Conservation (phyloP, 768 basidiomycete species). For the Porphyrellus cyaneotinctus region DNA sequence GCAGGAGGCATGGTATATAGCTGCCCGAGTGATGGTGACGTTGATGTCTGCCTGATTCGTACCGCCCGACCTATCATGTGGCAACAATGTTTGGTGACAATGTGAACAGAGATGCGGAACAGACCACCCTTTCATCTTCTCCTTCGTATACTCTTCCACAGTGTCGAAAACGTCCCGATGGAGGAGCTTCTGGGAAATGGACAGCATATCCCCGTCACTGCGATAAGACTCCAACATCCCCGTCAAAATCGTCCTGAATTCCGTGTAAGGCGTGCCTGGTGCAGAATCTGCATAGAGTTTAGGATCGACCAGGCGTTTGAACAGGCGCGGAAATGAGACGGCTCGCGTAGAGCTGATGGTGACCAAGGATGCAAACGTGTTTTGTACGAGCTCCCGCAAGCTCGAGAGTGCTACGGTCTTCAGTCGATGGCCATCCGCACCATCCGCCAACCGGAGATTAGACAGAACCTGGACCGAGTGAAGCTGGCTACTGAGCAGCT, state of each 20-base stretch:
- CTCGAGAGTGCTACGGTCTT: slow-evolving; percentile 37
- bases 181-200: slow-evolving; percentile 77
- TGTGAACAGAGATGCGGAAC: slow-evolving; percentile 44
- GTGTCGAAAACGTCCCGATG: slow-evolving; percentile 78
- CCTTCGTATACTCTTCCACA: slow-evolving; percentile 54
- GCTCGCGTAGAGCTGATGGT: slow-evolving; percentile 75
- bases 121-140: slow-evolving; percentile 62
- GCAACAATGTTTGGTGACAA: slow-evolving; percentile 49
- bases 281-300: slow-evolving; percentile 47
- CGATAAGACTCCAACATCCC: slow-evolving; percentile 97
- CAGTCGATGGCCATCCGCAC: slow-evolving; percentile 16
- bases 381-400: slow-evolving; percentile 74
- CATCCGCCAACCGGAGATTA: slow-evolving; percentile 31
- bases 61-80: slow-evolving; percentile 15
- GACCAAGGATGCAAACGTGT: slow-evolving; percentile 79
- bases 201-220: slow-evolving; percentile 84
- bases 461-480: slow-evolving; percentile 71
- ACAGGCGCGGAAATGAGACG: slow-evolving; percentile 87
- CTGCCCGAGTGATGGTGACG: slow-evolving; percentile 55
- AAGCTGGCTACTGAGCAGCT: slow-evolving; percentile 77
- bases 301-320: slow-evolving; percentile 86
- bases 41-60: slow-evolving; percentile 18
- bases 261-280: slow-evolving; percentile 71
- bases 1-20: slow-evolving; percentile 52
- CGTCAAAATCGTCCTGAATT: slow-evolving; percentile 85